Evolutionary conservation across 176 grass and related monocot species (phyloP).

Genomic region (Stipa capillata): DNA sequence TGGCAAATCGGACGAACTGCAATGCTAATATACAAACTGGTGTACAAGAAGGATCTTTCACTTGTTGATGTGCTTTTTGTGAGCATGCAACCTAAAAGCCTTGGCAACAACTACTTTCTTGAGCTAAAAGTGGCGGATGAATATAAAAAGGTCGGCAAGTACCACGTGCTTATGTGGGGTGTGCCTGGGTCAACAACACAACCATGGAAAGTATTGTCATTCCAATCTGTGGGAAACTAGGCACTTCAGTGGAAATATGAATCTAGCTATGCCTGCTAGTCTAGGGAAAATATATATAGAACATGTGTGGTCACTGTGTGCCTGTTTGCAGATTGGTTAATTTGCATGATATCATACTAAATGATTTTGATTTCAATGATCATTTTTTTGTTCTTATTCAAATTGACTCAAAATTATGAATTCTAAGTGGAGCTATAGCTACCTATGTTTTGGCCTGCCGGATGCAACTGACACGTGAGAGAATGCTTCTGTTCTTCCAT

Average conservation of each 20-base stretch:
- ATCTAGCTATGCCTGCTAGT: not conserved
- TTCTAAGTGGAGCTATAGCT: not conserved
- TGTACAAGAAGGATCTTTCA: not conserved
- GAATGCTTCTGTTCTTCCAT: not conserved
- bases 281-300: not conserved
- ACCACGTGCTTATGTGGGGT: constrained; percentile 12
- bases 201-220: constrained; percentile 22
- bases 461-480: too few relatives aligned
- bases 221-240: constrained; percentile 6
- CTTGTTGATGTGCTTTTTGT: constrained; percentile 25
- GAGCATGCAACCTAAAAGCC: not conserved
- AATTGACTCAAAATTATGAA: not conserved
- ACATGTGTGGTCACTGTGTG: not conserved
- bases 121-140: constrained; percentile 13
- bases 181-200: not conserved
- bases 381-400: not conserved
- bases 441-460: too few relatives aligned
- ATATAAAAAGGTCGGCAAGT: constrained; percentile 21
- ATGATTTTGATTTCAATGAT: not conserved
- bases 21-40: constrained; percentile 1
- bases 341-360: too few relatives aligned
- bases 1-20: constrained; percentile 28
- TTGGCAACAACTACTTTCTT: constrained; percentile 24
- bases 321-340: not conserved
- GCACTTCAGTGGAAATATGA: not conserved